Evolutionary conservation across 1,139 yeast species (phyloP).

Genomic region (Yamadazyma buinensis): DNA sequence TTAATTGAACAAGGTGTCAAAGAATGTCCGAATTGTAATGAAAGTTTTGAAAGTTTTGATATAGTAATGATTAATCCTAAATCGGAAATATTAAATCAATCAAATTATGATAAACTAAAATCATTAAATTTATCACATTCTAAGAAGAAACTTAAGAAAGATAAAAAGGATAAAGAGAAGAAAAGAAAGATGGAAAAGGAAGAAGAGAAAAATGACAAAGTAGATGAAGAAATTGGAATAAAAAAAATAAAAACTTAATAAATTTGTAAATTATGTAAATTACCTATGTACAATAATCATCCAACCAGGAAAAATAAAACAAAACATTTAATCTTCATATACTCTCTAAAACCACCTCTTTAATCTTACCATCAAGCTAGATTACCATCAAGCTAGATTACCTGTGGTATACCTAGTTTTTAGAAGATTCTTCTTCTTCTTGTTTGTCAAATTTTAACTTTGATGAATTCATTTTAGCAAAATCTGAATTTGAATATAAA

Average conservation of each 20-base stretch:
- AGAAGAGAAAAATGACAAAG: not conserved
- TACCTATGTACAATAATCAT: conserved; percentile 3
- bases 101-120: conserved; percentile 27
- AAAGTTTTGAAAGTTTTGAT: conserved; percentile 22
- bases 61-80: conserved; percentile 28
- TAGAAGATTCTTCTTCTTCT: too few species aligned
- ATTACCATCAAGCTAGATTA: too few species aligned
- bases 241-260: not conserved
- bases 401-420: too few species aligned
- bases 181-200: not conserved
- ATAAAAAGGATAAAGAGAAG: not conserved
- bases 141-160: conserved; percentile 23
- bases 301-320: not conserved
- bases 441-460: conserved; percentile 32
- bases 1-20: conserved; percentile 9
- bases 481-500: conserved; percentile 54
- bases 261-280: conserved; percentile 2
- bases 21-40: conserved; percentile 35
- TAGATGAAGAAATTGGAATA: not conserved
- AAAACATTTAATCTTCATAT: too few species aligned
- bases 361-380: too few species aligned
- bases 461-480: conserved; percentile 38
- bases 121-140: conserved; percentile 40
- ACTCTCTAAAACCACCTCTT: not conserved
- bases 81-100: conserved; percentile 20